A percentile compares a stretch with the other conserved stretches of the same genome.
Evolutionary conservation across 768 basidiomycete species (phyloP).

Genomic region (Pleurotus eryngii): DNA sequence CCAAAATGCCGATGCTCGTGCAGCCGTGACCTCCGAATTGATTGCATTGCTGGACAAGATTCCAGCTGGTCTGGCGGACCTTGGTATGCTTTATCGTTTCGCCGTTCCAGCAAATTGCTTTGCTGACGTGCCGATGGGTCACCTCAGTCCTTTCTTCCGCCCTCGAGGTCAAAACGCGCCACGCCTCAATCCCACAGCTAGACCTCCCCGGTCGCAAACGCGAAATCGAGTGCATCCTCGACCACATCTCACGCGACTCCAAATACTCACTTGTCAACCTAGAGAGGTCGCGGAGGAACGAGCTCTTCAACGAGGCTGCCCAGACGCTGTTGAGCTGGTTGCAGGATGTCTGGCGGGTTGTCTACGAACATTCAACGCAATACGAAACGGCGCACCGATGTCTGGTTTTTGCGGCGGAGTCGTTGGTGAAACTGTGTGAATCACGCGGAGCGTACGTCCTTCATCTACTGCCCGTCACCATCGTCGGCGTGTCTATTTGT

Average conservation of each 20-base stretch:
- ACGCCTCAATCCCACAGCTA: slow-evolving; percentile 42
- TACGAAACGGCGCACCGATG: slow-evolving; percentile 53
- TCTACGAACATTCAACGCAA: slow-evolving; percentile 54
- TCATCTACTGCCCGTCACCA: slow-evolving; percentile 8
- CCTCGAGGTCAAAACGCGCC: slow-evolving; percentile 32
- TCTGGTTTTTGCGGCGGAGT: slow-evolving; percentile 48
- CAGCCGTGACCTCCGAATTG: background rate
- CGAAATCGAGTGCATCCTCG: slow-evolving; percentile 51
- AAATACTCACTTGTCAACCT: slow-evolving; percentile 46
- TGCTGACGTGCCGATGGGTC: no score
- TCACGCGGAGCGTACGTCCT: slow-evolving; percentile 24
- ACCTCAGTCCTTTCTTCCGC: slow-evolving; percentile 24
- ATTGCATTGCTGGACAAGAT: background rate
- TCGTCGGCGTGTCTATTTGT: no score
- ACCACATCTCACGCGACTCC: slow-evolving; percentile 49
- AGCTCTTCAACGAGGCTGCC: slow-evolving; percentile 53
- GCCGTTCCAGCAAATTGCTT: no score
- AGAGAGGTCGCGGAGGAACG: slow-evolving; percentile 51
- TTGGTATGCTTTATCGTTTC: background rate
- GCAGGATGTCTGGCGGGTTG: slow-evolving; percentile 59
- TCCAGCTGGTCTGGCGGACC: background rate
- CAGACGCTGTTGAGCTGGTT: slow-evolving; percentile 57
- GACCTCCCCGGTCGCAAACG: slow-evolving; percentile 51
- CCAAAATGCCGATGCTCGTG: background rate
- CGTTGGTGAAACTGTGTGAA: slow-evolving; percentile 31